Base-by-base conservation (phyloP, 2,329 filamentous ascomycete genomes). In the Cladophialophora carrionii region DNA sequence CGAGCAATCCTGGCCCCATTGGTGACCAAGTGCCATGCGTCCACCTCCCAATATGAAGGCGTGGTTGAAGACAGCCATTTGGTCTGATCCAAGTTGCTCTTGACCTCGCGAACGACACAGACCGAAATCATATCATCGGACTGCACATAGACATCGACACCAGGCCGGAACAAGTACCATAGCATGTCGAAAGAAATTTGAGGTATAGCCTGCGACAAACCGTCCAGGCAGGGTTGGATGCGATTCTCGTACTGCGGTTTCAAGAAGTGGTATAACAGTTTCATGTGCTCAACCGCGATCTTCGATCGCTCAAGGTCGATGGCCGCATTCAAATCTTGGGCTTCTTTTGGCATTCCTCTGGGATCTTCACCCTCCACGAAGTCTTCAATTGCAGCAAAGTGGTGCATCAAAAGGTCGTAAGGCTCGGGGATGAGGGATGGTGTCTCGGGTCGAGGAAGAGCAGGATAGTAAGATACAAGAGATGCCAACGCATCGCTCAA, bases 271-370 rank as follows among this genome's bases (percentile, higher is more conserved):
- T 24, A 8, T 5, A 51, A 17, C 8, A 22, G n/a, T 26, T 10
- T 51, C 48, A 51, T 51, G 48, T 51, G 48, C 48, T 51, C 48
- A 14, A 41, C 34, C 7, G 34, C 34, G 34, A 41, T 41, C 4
- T 17, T 17, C 34, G 34, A 6, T 17, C 12, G 14, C 34, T 41
- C 14, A 14, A 14, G 14, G 14, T 4, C 9, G 7, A 14, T 12
- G 14, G 34, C 14, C 17, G 12, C 14, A 5, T 14, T 5, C 34
- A 17, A 6, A 17, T 41, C 34, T 41, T 17, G 34, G 34, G 34
- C 34, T 41, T 41, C 34, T 41, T 41, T 41, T 41, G 34, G 14
- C 34, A 6, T 14, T 41, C 6, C 17, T 41, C 34, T 14, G 34
- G 14, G 34, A 17, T 14, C 34, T 41, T 41, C 17, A 41, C 34